These are phyloP conservation scores for Saturnispora bothae DNA, from an alignment of 805 yeast species.

Conservation along the genomic window DNA sequence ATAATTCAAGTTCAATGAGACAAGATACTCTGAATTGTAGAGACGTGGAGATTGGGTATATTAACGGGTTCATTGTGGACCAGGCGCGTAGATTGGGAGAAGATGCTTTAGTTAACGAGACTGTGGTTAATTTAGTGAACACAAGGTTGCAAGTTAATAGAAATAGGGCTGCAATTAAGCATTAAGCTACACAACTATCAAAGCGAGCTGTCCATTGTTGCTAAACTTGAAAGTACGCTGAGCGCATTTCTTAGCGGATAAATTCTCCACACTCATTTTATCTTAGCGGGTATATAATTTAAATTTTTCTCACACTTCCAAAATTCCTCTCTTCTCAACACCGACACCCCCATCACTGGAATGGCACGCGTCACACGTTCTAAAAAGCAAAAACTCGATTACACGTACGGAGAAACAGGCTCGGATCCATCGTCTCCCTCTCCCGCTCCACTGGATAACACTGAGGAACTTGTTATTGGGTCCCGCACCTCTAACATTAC, in stretches of 20 bases:
- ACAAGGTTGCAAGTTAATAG: slow-evolving; percentile 3
- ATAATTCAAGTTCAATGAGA: slow-evolving; percentile 63
- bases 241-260: background rate
- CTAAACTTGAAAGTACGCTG: background rate
- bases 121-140: slow-evolving; percentile 24
- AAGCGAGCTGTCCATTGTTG: background rate
- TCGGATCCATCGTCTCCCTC: no score
- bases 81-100: slow-evolving; percentile 39
- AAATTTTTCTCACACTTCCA: no score
- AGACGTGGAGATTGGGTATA: slow-evolving; percentile 68
- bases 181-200: no score
- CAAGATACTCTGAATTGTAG: slow-evolving; percentile 48
- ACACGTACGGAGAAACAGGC: slow-evolving; percentile 7
- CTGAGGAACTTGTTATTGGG: slow-evolving; percentile 14
- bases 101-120: slow-evolving; percentile 37
- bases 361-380: background rate
- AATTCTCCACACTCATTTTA: no score
- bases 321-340: no score
- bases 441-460: no score
- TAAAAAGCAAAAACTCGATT: slow-evolving; percentile 4
- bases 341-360: background rate
- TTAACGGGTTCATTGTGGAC: slow-evolving; percentile 68
- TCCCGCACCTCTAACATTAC: slow-evolving; percentile 6
- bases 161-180: background rate
- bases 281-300: no score